Evolutionary conservation across 1,284 basidiomycete species (phyloP).

Genomic region (Apiotrichum porosum): DNA sequence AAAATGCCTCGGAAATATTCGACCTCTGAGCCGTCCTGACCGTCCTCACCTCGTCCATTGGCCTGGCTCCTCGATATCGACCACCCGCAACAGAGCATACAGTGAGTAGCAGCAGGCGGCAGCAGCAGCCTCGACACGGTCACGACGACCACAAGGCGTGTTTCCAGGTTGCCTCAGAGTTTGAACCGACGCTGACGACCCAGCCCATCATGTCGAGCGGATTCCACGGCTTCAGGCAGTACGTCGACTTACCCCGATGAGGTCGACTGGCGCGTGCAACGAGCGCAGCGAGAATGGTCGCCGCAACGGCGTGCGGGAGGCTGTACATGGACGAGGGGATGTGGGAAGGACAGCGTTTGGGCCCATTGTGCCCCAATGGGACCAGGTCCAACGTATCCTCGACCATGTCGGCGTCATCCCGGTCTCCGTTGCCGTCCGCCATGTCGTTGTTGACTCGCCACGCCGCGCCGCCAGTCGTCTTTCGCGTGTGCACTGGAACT

Average conservation of each 20-base stretch:
- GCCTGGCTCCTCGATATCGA: not conserved
- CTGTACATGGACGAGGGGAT: not conserved
- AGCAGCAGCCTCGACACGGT: not conserved
- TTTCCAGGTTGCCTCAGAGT: too few species aligned
- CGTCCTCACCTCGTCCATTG: not conserved
- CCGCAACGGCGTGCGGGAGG: not conserved
- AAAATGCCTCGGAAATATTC: not conserved
- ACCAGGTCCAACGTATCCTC: not conserved
- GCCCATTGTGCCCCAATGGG: too few species aligned
- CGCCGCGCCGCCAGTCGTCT: not conserved
- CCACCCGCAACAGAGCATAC: not conserved
- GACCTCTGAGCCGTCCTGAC: not conserved
- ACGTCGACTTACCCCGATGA: too few species aligned
- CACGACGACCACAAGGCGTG: not conserved
- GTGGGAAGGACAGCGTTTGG: not conserved
- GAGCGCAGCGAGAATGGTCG: too few species aligned
- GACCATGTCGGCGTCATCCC: too few species aligned
- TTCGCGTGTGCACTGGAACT: not conserved
- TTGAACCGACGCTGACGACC: not conserved
- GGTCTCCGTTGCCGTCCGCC: too few species aligned
- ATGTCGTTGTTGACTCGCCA: too few species aligned
- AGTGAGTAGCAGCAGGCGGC: not conserved
- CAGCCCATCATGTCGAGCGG: slow-evolving; percentile 4
- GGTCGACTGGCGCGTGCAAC: too few species aligned
- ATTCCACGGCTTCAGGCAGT: slow-evolving; percentile 9